phyloP scores from a whole-genome alignment of 78 protist genomes.

The Dictyostelium brefeldianum region DNA sequence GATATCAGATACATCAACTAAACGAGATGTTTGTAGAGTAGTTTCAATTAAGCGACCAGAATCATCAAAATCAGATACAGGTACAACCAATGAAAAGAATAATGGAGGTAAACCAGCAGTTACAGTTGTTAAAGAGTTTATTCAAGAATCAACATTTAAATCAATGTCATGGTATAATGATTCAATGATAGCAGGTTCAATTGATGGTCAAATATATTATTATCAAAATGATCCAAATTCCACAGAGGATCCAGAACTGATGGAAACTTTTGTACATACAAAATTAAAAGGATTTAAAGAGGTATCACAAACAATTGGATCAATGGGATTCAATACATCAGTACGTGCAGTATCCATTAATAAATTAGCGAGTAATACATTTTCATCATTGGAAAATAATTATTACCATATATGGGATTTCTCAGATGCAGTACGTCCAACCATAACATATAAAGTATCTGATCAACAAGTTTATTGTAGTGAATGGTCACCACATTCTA shows the following conservation, averaged over 20 bases:
- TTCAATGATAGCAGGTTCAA: conserved; percentile 28
- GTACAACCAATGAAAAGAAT: background rate
- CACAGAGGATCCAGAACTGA: conserved; percentile 1
- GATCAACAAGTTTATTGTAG: conserved; percentile 21
- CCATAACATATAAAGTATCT: conserved; percentile 39
- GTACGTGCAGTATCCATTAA: conserved; percentile 27
- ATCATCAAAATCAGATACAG: background rate
- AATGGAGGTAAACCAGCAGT: conserved; percentile 2
- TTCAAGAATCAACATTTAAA: conserved; percentile 32
- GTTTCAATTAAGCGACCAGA: conserved; percentile 7
- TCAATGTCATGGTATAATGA: conserved; percentile 45
- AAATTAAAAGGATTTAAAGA: conserved; percentile 54
- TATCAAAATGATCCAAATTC: conserved; percentile 46
- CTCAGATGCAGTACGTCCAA: conserved; percentile 57
- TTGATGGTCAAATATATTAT: conserved; percentile 63
- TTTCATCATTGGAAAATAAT: conserved; percentile 55
- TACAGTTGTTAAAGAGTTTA: conserved; percentile 20
- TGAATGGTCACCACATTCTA: conserved; percentile 56
- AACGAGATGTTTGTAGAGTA: conserved; percentile 56
- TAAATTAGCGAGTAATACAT: background rate
- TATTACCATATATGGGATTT: conserved; percentile 73
- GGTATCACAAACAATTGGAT: conserved; percentile 17
- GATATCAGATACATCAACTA: conserved; percentile 67
- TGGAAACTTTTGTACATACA: conserved; percentile 54
- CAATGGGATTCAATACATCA: conserved; percentile 12